phyloP scores from a whole-genome alignment of 495 filamentous ascomycete genomes.

The Daldinia childiae region DNA sequence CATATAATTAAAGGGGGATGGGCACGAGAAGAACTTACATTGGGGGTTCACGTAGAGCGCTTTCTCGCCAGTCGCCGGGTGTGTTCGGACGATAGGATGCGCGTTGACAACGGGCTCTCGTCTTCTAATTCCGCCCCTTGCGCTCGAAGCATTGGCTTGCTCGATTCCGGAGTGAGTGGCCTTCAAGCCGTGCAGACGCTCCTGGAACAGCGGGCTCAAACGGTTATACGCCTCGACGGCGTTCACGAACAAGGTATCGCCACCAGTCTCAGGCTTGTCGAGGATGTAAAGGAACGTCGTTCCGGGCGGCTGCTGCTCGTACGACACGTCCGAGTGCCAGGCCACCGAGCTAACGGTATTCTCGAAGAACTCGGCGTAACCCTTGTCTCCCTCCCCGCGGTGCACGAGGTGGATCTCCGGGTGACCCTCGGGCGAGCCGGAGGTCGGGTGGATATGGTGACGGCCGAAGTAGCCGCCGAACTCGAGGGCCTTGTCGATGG shows the following conservation, averaged over 20 bases:
- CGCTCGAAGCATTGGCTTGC: slow-evolving; percentile 68
- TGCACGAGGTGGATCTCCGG: slow-evolving; percentile 85
- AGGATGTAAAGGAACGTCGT: slow-evolving; percentile 85
- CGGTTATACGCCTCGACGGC: slow-evolving; percentile 79
- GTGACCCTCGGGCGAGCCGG: slow-evolving; percentile 72
- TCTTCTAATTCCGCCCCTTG: slow-evolving; percentile 68
- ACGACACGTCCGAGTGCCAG: slow-evolving; percentile 86
- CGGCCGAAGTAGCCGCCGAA: slow-evolving; percentile 82
- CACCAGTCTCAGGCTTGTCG: slow-evolving; percentile 77
- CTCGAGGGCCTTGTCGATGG: slow-evolving; percentile 74
- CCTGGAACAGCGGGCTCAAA: slow-evolving; percentile 74
- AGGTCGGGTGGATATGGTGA: slow-evolving; percentile 84
- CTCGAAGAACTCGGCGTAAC: slow-evolving; percentile 66
- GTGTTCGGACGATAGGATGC: slow-evolving; percentile 83
- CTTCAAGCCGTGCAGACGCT: slow-evolving; percentile 78
- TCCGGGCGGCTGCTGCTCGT: slow-evolving; percentile 85
- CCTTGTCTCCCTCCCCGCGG: slow-evolving; percentile 71
- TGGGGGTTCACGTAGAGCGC: slow-evolving; percentile 86
- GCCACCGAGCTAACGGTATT: slow-evolving; percentile 73
- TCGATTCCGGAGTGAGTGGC: slow-evolving; percentile 79
- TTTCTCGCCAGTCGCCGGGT: slow-evolving; percentile 86
- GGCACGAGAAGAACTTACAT: slow-evolving; percentile 63
- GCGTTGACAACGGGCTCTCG: slow-evolving; percentile 74
- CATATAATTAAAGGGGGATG: not conserved
- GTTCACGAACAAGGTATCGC: slow-evolving; percentile 81